phyloP scores from a whole-genome alignment of 2,329 filamentous ascomycete species.

The Fusarium heterosporum region DNA sequence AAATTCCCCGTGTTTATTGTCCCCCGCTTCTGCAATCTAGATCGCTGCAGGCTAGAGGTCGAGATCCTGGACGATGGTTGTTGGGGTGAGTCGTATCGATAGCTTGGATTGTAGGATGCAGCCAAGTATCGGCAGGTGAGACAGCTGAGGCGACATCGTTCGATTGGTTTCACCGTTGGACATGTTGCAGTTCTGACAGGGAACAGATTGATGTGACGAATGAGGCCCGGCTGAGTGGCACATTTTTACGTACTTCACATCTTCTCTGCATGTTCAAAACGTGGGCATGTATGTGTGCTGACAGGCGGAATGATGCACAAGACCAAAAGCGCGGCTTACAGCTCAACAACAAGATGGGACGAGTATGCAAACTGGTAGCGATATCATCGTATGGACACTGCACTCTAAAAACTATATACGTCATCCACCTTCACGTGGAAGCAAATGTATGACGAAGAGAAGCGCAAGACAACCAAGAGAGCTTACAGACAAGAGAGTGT shows the following conservation, averaged over 20 bases:
- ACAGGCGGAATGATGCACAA: constrained; percentile 8
- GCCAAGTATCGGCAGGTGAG: neutral
- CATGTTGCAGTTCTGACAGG: neutral
- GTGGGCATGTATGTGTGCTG: constrained; percentile 18
- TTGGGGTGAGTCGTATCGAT: constrained; percentile 7
- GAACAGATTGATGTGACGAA: neutral
- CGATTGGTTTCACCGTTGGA: constrained; percentile 1
- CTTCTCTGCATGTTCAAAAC: constrained; percentile 30
- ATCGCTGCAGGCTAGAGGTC: constrained; percentile 10
- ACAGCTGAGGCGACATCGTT: constrained; percentile 2
- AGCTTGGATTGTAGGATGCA: constrained; percentile 10
- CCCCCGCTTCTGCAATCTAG: constrained; percentile 40
- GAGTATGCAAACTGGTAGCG: neutral
- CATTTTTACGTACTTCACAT: neutral
- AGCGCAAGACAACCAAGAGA: constrained; percentile 35
- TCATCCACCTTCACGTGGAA: constrained; percentile 36
- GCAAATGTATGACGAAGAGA: constrained; percentile 25
- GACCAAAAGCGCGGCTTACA: neutral
- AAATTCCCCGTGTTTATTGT: constrained; percentile 22
- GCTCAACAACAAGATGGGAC: constrained; percentile 5
- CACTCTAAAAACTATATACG: neutral
- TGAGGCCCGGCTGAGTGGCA: constrained; percentile 4
- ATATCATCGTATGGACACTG: neutral
- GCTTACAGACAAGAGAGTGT: neutral
- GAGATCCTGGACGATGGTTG: neutral